Evolutionary conservation across 2,329 filamentous ascomycete species (phyloP), one percentile per base, ranked within the genome.

Genomic region (Penicillium brasilianum): DNA sequence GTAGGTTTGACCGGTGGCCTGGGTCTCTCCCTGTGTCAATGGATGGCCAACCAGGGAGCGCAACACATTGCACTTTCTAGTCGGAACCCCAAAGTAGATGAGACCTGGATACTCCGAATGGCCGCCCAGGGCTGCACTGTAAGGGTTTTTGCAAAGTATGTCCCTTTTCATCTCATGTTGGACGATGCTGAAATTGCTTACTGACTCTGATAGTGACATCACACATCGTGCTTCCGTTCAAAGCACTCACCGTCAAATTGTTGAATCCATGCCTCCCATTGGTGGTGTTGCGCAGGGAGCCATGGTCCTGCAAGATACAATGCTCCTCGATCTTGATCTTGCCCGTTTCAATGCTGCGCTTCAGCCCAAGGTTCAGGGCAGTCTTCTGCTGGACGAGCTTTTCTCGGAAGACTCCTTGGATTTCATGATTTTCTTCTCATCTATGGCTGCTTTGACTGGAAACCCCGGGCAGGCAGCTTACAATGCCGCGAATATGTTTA

Each of bases 351-450:
- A 77, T 28, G 73, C 76, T 4, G 76, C 79, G 62, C 65, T 66
- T 0, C 71, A 68, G 25, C 65, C 77, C 0, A 81, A 81, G 60
- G 69, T 74, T 2, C 34, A 67, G 3, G 72, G 69, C 3, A 68
- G 65, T 18, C 39, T 66, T 22, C 22, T 68, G 18, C 53, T 70
- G 1, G 63, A 69, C 37, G 68, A 70, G 28, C 49, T 70, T 0
- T 69, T 69, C 58, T 53, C 64, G 7, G 60, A 72, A 60, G 41
- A 69, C 62, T 55, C 67, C 43, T 68, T 82, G 9, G 80, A 81
- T 55, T 82, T 82, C 64, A 81, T 82, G 67, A 64, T 82, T 16
- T 66, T 78, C 28, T 67, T 81, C 6, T 79, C 78, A 0, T 82
- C 79, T 0, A 65, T 76, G 13, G 69, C 71, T 18, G 74, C 75